These are phyloP conservation scores for Alternaria sp. DNA, from an alignment of 2,329 filamentous ascomycete species.

Conservation along the genomic window DNA sequence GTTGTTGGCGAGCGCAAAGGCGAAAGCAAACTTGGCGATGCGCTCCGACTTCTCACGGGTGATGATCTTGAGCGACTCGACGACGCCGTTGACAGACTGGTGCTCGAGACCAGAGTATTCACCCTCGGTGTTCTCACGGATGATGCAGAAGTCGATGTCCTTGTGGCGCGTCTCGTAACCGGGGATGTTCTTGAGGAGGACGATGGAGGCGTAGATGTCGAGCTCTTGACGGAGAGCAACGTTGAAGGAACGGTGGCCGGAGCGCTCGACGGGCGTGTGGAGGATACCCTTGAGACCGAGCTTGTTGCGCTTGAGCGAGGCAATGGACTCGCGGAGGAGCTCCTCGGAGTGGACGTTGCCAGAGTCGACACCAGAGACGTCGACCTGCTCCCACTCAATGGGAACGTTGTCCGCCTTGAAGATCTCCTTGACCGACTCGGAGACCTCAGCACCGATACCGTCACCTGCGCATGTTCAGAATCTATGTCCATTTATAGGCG, in stretches of 20 bases:
- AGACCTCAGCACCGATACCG: slow-evolving; percentile 96
- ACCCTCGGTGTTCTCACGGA: slow-evolving; percentile 99
- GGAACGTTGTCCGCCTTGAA: slow-evolving; percentile 99
- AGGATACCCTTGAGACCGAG: slow-evolving; percentile 98
- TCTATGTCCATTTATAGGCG: slow-evolving; percentile 12
- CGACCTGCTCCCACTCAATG: slow-evolving; percentile 98
- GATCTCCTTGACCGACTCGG: slow-evolving; percentile 97
- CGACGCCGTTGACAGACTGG: slow-evolving; percentile 93
- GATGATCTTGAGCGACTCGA: slow-evolving; percentile 99
- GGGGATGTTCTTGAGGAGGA: slow-evolving; percentile 99
- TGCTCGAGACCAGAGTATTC: slow-evolving; percentile 99
- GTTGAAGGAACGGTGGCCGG: slow-evolving; percentile 99
- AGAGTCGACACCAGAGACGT: slow-evolving; percentile 88
- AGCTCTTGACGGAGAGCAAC: slow-evolving; percentile 98
- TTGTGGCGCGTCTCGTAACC: slow-evolving; percentile 98
- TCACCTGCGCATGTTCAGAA: slow-evolving; percentile 64
- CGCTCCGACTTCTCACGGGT: slow-evolving; percentile 98
- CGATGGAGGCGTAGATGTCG: slow-evolving; percentile 98
- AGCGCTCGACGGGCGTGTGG: slow-evolving; percentile 94
- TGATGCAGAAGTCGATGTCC: slow-evolving; percentile 97
- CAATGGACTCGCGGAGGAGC: slow-evolving; percentile 93
- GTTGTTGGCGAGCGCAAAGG: slow-evolving; percentile 97
- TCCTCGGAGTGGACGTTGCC: slow-evolving; percentile 89
- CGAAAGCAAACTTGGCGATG: slow-evolving; percentile 98
- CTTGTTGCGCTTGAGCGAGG: slow-evolving; percentile 97